A percentile compares a stretch with the other conserved stretches of the same genome.
phyloP scores from a whole-genome alignment of 495 filamentous ascomycete species.

The Parmelia sp. region DNA sequence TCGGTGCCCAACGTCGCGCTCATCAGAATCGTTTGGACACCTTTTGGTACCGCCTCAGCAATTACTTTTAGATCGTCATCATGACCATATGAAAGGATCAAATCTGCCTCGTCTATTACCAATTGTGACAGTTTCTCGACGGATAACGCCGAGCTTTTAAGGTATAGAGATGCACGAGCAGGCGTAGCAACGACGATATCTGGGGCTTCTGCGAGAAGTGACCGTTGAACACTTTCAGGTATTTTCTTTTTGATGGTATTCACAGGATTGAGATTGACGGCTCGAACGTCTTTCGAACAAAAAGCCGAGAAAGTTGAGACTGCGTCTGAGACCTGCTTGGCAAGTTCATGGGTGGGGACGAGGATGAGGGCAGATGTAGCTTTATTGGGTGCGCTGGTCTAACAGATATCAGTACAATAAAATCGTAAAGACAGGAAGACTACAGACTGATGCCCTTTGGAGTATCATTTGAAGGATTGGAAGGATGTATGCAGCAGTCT shows the following conservation, averaged over 20 bases:
- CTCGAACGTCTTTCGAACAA: conserved; percentile 75
- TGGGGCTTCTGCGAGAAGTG: conserved; percentile 78
- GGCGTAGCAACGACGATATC: conserved; percentile 90
- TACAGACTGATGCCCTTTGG: conserved; percentile 61
- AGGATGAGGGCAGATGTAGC: conserved; percentile 69
- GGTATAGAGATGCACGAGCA: conserved; percentile 61
- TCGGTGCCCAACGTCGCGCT: conserved; percentile 86
- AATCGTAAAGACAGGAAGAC: neutral
- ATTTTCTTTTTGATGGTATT: conserved; percentile 49
- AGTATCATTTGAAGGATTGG: conserved; percentile 79
- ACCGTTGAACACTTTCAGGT: conserved; percentile 75
- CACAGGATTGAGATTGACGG: conserved; percentile 66
- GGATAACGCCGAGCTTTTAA: conserved; percentile 62
- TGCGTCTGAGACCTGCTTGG: conserved; percentile 75
- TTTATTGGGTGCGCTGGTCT: conserved; percentile 41
- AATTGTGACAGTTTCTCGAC: conserved; percentile 66
- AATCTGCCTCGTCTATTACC: conserved; percentile 91
- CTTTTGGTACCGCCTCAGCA: conserved; percentile 67
- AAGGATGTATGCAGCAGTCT: conserved; percentile 95
- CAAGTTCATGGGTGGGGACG: conserved; percentile 89
- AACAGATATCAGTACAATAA: conserved; percentile 12
- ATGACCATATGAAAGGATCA: conserved; percentile 92
- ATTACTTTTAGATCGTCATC: conserved; percentile 79
- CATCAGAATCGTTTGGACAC: conserved; percentile 86
- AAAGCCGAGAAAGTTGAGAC: conserved; percentile 66